Percentiles rank a stretch among this genome's conserved stretches.
These are phyloP conservation scores for Aegilops speltoides DNA, from an alignment of 176 grass and related monocot species.

Conservation along the genomic window DNA sequence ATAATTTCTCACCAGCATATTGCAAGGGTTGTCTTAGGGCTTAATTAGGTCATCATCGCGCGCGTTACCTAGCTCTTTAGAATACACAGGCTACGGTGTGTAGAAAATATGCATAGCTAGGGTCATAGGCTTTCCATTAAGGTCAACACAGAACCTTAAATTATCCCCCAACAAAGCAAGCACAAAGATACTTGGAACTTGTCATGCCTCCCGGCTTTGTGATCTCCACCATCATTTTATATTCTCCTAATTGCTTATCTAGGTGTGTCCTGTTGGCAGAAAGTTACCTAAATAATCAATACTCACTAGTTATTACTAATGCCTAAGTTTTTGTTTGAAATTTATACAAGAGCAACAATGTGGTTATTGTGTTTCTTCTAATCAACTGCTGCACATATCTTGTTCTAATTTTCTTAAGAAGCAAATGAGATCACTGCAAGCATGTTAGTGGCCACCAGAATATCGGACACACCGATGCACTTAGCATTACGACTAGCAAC, in stretches of 20 bases:
- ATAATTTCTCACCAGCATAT: not conserved
- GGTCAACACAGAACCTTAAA: slow-evolving; percentile 18
- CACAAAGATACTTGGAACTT: slow-evolving; percentile 28
- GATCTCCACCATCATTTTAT: slow-evolving; percentile 18
- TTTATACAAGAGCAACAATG: not conserved
- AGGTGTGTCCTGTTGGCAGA: not conserved
- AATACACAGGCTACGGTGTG: not conserved
- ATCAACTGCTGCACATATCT: not conserved
- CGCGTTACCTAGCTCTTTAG: not conserved
- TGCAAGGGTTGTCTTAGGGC: not conserved
- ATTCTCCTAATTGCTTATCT: not conserved
- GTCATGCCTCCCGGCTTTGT: slow-evolving; percentile 20
- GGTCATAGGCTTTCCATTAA: slow-evolving; percentile 29
- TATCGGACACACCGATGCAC: not conserved
- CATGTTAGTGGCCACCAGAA: not conserved
- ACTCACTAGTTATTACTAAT: not conserved
- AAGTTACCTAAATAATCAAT: not conserved
- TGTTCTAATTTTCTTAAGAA: not conserved
- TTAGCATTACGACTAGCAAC: not conserved
- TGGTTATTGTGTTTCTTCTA: not conserved
- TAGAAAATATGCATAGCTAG: not conserved
- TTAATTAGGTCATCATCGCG: not conserved
- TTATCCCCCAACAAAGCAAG: slow-evolving; percentile 16
- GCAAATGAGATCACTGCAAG: not conserved
- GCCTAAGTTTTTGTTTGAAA: not conserved